These are phyloP conservation scores for Fusarium hainanense DNA, from an alignment of 2,329 filamentous ascomycete species.

Conservation along the genomic window DNA sequence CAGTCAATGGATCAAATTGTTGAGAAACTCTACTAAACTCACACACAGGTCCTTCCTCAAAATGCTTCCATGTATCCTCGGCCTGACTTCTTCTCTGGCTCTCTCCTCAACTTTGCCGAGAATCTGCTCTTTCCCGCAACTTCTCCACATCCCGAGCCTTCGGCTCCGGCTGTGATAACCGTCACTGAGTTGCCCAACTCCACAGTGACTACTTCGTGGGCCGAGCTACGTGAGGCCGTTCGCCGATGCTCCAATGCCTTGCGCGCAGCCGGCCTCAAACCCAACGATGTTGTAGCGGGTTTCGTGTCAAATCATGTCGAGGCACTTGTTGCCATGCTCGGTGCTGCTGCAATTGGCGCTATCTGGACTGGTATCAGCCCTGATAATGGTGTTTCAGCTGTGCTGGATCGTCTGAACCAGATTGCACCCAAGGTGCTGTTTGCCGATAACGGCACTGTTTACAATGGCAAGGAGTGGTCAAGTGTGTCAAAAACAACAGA, in stretches of 20 bases:
- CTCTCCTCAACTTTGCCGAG: conserved; percentile 91
- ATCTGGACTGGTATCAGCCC: conserved; percentile 95
- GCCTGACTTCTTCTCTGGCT: conserved; percentile 83
- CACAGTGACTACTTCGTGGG: conserved; percentile 73
- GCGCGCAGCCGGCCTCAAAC: conserved; percentile 69
- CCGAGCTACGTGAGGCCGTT: conserved; percentile 81
- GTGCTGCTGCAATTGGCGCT: conserved; percentile 82
- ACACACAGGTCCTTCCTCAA: conserved; percentile 71
- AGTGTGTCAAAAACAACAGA: conserved; percentile 82
- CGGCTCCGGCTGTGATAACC: conserved; percentile 78
- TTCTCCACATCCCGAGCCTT: conserved; percentile 57
- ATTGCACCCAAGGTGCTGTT: conserved; percentile 87
- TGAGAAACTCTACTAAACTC: conserved; percentile 17
- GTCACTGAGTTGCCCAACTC: conserved; percentile 79
- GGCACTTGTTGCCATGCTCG: conserved; percentile 88
- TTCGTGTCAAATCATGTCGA: conserved; percentile 93
- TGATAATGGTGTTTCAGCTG: conserved; percentile 90
- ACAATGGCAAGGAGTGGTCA: conserved; percentile 92
- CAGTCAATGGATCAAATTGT: neutral
- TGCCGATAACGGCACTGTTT: conserved; percentile 86
- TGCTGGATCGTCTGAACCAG: conserved; percentile 86
- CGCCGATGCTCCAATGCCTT: conserved; percentile 78
- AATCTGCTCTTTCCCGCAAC: conserved; percentile 85
- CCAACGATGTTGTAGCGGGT: conserved; percentile 69
- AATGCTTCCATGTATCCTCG: conserved; percentile 83